Percentiles rank a stretch among this genome's conserved stretches.
These are phyloP conservation scores for Phytophthora pistaciae DNA, from an alignment of 352 stramenopile species.

Conservation along the genomic window DNA sequence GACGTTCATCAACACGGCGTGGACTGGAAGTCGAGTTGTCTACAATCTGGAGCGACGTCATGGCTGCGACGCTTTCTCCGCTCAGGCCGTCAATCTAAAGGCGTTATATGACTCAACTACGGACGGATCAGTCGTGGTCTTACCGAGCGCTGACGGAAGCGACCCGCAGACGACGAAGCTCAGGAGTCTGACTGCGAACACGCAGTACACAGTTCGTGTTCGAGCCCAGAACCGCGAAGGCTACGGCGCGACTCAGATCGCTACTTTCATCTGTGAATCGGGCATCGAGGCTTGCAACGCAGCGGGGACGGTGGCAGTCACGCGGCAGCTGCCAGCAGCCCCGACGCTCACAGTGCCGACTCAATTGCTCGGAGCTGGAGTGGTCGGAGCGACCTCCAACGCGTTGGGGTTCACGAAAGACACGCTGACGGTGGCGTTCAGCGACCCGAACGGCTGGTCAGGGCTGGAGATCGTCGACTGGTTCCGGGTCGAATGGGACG, in stretches of 20 bases:
- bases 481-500: slow-evolving; percentile 94
- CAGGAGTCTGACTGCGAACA: slow-evolving; percentile 53
- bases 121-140: slow-evolving; percentile 52
- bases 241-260: slow-evolving; percentile 59
- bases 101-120: slow-evolving; percentile 51
- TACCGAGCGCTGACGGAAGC: slow-evolving; percentile 5
- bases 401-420: slow-evolving; percentile 73
- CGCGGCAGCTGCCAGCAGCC: slow-evolving; percentile 63
- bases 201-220: slow-evolving; percentile 82
- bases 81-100: slow-evolving; percentile 43
- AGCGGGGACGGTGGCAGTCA: slow-evolving; percentile 41
- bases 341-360: slow-evolving; percentile 58
- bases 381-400: slow-evolving; percentile 46
- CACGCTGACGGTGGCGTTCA: slow-evolving; percentile 66
- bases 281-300: slow-evolving; percentile 83
- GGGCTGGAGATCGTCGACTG: slow-evolving; percentile 85
- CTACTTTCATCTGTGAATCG: slow-evolving; percentile 89
- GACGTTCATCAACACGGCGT: slow-evolving; percentile 44
- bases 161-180: slow-evolving; percentile 28
- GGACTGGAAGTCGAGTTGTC: slow-evolving; percentile 44
- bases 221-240: slow-evolving; percentile 89
- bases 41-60: slow-evolving; percentile 53
- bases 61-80: slow-evolving; percentile 74
- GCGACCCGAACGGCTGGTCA: slow-evolving; percentile 73
- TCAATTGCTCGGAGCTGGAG: slow-evolving; percentile 46